Percentiles rank a stretch among this genome's conserved stretches.
phyloP scores from a whole-genome alignment of 1,139 yeast genomes.

The Saccharomyces hybrid region DNA sequence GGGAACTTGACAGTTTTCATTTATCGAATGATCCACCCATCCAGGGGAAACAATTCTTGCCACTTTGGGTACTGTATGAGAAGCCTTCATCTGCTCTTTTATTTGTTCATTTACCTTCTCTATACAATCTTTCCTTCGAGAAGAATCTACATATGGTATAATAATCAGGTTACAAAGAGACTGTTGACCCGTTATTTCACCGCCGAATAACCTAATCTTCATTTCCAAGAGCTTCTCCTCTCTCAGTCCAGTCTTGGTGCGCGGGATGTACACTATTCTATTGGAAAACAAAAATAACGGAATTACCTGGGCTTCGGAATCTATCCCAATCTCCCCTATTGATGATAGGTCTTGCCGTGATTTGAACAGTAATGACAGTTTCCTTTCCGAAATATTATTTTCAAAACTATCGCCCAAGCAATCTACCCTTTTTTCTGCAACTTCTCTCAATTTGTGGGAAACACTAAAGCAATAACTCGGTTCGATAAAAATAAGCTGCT shows the following conservation, averaged over 20 bases:
- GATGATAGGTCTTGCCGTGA: not conserved
- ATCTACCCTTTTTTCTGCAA: conserved; percentile 36
- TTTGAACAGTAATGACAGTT: conserved; percentile 9
- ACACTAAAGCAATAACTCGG: conserved; percentile 47
- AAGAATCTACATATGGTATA: conserved; percentile 9
- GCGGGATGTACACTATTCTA: conserved; percentile 10
- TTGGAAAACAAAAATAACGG: conserved; percentile 26
- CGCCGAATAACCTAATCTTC: conserved; percentile 26
- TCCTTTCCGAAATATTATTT: conserved; percentile 24
- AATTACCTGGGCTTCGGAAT: conserved; percentile 4
- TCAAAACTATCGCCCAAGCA: conserved; percentile 49
- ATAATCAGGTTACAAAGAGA: conserved; percentile 24
- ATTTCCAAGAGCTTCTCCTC: conserved; percentile 6
- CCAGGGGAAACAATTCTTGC: conserved; percentile 42
- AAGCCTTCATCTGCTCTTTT: conserved; percentile 18
- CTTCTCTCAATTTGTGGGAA: conserved; percentile 23
- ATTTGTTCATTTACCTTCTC: conserved; percentile 20
- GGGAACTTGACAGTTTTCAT: conserved; percentile 38
- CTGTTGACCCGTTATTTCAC: conserved; percentile 14
- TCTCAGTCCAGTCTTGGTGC: not conserved
- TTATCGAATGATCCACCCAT: conserved; percentile 42
- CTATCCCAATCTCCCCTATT: not conserved
- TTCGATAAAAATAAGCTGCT: conserved; percentile 47
- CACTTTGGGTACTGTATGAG: conserved; percentile 25
- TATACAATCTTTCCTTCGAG: conserved; percentile 2